These are phyloP conservation scores for Aspergillus sp. DNA, from an alignment of 2,329 filamentous ascomycete genomes.

Conservation along the genomic window DNA sequence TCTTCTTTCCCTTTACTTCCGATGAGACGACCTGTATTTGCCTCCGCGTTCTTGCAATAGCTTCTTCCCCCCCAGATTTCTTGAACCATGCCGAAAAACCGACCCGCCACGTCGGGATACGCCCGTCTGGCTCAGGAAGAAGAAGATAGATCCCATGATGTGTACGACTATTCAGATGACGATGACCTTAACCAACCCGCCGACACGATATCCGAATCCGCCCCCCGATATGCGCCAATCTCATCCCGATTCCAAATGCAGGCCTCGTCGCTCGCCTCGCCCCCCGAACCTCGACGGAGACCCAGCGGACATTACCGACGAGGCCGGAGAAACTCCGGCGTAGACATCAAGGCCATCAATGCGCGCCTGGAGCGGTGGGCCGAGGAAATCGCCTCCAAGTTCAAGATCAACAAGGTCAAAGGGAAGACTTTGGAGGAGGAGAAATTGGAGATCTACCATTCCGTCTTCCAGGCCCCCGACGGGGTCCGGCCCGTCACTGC, in stretches of 20 bases:
- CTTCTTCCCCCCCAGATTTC: constrained; percentile 28
- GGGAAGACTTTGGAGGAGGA: constrained; percentile 76
- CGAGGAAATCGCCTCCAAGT: constrained; percentile 94
- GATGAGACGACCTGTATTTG: constrained; percentile 9
- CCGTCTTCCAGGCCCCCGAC: constrained; percentile 91
- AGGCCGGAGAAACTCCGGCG: constrained; percentile 73
- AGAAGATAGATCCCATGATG: constrained; percentile 47
- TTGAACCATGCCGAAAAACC: constrained; percentile 62
- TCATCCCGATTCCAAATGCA: constrained; percentile 53
- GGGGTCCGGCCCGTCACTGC: constrained; percentile 77
- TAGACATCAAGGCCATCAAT: constrained; percentile 98
- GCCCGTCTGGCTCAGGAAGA: constrained; percentile 82
- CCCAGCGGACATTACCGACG: constrained; percentile 51
- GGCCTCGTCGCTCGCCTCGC: constrained; percentile 37
- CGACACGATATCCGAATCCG: constrained; percentile 55
- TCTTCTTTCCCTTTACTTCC: constrained; percentile 3
- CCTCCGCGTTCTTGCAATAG: constrained; percentile 11
- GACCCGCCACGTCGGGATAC: constrained; percentile 77
- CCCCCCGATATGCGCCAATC: constrained; percentile 64
- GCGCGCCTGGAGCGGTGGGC: constrained; percentile 93
- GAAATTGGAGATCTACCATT: constrained; percentile 91
- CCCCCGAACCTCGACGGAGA: constrained; percentile 47
- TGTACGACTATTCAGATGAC: constrained; percentile 69
- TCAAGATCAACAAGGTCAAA: constrained; percentile 80
- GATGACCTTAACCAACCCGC: constrained; percentile 59